These are phyloP conservation scores for Cladosporium cucumerinum DNA, from an alignment of 2,329 filamentous ascomycete genomes.

Conservation along the genomic window DNA sequence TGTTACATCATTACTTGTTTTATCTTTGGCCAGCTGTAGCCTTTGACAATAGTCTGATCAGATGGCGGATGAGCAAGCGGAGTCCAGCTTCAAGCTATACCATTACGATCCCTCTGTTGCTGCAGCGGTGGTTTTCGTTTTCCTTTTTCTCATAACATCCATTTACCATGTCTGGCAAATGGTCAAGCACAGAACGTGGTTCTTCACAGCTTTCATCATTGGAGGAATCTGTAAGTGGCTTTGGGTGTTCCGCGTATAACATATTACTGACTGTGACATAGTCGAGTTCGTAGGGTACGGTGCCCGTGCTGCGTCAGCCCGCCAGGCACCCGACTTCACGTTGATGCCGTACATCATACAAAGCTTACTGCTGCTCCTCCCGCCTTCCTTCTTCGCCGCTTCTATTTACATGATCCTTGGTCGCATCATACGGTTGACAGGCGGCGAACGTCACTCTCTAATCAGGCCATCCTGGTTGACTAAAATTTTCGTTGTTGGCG, in stretches of 20 bases:
- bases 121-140: neutral
- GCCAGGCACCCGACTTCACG: neutral
- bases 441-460: constrained; percentile 37
- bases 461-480: constrained; percentile 48
- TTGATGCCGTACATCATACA: constrained; percentile 26
- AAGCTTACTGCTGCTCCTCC: constrained; percentile 43
- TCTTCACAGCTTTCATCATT: constrained; percentile 46
- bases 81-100: neutral
- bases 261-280: neutral
- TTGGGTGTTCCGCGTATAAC: no score
- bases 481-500: constrained; percentile 54
- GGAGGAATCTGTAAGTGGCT: constrained; percentile 28
- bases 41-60: neutral
- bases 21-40: neutral
- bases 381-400: constrained; percentile 49
- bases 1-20: neutral
- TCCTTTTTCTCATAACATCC: neutral
- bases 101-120: neutral
- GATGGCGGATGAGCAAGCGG: neutral
- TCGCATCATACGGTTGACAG: constrained; percentile 45
- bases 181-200: constrained; percentile 46
- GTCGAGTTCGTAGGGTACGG: neutral
- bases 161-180: constrained; percentile 30
- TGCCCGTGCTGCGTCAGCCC: neutral
- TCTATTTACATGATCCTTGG: constrained; percentile 52